Conservation (phyloP, 805 yeast species). For the Jamesozyma lodderae region DNA sequence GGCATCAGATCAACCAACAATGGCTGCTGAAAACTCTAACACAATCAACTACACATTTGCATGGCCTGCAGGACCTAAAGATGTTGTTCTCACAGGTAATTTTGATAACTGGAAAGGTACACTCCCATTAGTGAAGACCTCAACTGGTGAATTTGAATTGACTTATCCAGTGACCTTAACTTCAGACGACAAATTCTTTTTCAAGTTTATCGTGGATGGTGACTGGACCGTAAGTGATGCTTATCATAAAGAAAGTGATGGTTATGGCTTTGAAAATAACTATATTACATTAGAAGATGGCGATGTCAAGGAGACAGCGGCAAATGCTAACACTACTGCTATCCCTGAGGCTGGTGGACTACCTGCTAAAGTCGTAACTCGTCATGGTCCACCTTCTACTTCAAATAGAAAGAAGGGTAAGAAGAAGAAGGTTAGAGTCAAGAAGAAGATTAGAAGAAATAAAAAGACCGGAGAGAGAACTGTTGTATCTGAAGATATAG, state of each 20-base stretch:
- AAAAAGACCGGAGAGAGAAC: conserved; percentile 35
- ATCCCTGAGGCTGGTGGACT: conserved; percentile 45
- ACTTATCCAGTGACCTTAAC: conserved; percentile 45
- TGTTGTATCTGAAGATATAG: conserved; percentile 24
- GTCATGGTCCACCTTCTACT: conserved; percentile 6
- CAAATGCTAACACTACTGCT: conserved; percentile 22
- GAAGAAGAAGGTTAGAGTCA: conserved; percentile 8
- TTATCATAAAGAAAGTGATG: conserved; percentile 39
- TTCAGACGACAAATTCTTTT: conserved; percentile 31
- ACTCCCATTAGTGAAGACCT: conserved; percentile 48
- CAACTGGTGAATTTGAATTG: conserved; percentile 42
- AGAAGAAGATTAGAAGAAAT: conserved; percentile 14
- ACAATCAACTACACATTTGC: conserved; percentile 17
- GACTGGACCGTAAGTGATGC: conserved; percentile 43
- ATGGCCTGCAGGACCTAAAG: conserved; percentile 44
- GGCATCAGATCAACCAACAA: not conserved
- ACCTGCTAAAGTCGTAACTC: conserved; percentile 10
- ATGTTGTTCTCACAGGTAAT: conserved; percentile 61
- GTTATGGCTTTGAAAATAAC: conserved; percentile 33
- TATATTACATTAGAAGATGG: conserved; percentile 18
- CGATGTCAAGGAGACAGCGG: conserved; percentile 10
- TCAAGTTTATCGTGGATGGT: conserved; percentile 62
- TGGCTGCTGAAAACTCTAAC: not conserved
- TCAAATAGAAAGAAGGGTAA: conserved; percentile 10
- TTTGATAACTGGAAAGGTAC: conserved; percentile 61